Evolutionary conservation across 1,284 basidiomycete genomes (phyloP), one percentile per base, ranked within the genome.

Genomic region (Malassezia globosa): DNA sequence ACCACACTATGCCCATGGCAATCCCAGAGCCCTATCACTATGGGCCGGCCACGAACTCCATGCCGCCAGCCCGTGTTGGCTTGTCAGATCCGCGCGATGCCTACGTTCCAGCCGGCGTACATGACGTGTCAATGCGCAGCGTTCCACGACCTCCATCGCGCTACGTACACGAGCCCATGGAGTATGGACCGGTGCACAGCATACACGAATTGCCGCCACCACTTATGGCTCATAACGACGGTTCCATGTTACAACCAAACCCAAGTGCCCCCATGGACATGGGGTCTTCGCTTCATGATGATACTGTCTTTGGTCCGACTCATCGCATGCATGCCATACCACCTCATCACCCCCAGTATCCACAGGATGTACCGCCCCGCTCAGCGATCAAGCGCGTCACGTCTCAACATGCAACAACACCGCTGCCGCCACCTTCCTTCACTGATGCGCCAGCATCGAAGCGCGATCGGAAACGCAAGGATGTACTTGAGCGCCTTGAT

Each of bases 401-500:
- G n/a, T n/a, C n/a, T n/a, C n/a, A n/a, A n/a, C n/a, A n/a, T n/a
- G 29, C 29, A 5, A 31, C 16, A 16, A 11, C 29, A 16, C 29
- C 29, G 29, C 11, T 23, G 36, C 45, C 45, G 45, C 44, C 23
- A n/a, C 24, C 29, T 4, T 24, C 26, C 18, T 24, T 39, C 14
- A 31, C 26, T 1, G 49, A 46, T 23, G 16, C 36, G 5, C 22
- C n/a, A 3, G 21, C 24, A 13, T 24, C 44, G 0, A 63, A 63
- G 35, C 61, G 59, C 41, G 60, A 61, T 48, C 58, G 59, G 52
- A 71, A 68, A 54, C 57, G 66, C 38, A 61, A 60, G 33, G 68
- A 71, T 36, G 62, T 69, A 22, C 59, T 71, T 25, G 68, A 71
- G 29, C 61, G 65, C 24, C 57, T 71, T 35, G 62, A 69, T 35